Evolutionary conservation across 306 rosid genomes (phyloP), one percentile per base, ranked within the genome.

Genomic region (Malus domestica): DNA sequence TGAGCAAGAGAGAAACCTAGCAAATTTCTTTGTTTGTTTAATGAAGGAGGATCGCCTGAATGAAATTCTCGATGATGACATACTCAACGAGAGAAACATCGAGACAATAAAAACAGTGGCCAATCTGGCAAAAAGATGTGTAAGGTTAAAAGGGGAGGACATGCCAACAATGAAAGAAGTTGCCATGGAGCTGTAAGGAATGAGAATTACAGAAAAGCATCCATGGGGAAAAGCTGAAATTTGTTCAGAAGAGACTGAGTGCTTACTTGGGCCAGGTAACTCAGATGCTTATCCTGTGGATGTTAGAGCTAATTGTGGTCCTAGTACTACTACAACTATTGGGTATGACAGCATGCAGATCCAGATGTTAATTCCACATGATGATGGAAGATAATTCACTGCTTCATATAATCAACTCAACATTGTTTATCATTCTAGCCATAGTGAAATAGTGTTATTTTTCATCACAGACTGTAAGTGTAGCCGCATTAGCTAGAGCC

Each of bases 101-200:
- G 20, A 67, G 79, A 46, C 20, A 76, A 2, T 67, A 4, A 18
- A 33, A 55, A 23, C 33, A 8, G 22, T 67, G 73, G 73, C 73
- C 14, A 18, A 23, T 46, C 30, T 76, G 0, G 79, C 79, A 22
- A 67, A 16, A 58, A 55, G 67, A 33, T 76, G 76, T 40, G 25
- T 72, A 25, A 72, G 20, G 19, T 6, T 35, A 20, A 35, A 55
- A 20, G 75, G 75, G 29, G 64, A 55, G 30, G 75, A 71, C 6
- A 71, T 33, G 32, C 75, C 75, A 30, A 40, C 52, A 8, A 72
- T 72, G 76, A 72, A 72, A 35, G 76, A 72, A 55, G 76, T 55
- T 20, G 76, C 66, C 1, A 55, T 33, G 64, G 76, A 54, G 32
- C 27, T 68, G 45, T 38, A 68, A 5, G 72, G 72, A 44, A 44